Evolutionary conservation across 1,139 yeast genomes (phyloP).

Genomic region (Maudiozyma humilis): DNA sequence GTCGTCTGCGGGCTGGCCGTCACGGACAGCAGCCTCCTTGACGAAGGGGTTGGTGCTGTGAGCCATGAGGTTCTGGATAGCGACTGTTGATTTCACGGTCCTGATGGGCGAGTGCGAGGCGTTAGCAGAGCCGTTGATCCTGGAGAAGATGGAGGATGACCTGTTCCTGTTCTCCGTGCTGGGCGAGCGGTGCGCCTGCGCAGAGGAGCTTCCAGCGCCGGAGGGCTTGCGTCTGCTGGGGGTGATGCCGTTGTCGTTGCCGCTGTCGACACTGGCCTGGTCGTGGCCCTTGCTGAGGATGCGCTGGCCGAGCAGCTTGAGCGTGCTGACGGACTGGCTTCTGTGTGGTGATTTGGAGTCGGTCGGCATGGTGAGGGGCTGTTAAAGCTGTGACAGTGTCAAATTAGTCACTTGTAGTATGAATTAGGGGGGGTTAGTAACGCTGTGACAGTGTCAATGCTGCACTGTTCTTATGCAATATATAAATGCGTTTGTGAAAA

Average conservation of each 20-base stretch:
- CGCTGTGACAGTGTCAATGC: background rate
- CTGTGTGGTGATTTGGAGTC: constrained; percentile 7
- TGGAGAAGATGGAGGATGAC: constrained; percentile 9
- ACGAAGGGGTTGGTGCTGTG: constrained; percentile 29
- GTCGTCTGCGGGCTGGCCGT: background rate
- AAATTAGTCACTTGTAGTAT: too few species aligned
- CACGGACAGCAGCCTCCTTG: background rate
- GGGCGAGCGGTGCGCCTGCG: background rate
- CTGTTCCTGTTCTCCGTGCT: constrained; percentile 4
- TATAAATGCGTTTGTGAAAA: too few species aligned
- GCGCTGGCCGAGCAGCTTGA: constrained; percentile 20
- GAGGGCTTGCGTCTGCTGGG: constrained; percentile 10
- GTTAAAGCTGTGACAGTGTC: background rate
- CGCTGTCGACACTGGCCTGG: constrained; percentile 1
- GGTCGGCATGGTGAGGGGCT: constrained; percentile 1
- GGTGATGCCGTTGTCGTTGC: constrained; percentile 8
- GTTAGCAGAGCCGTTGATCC: background rate
- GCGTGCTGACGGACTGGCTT: constrained; percentile 14
- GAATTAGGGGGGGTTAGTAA: background rate
- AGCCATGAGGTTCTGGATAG: constrained; percentile 19
- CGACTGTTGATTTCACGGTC: constrained; percentile 17
- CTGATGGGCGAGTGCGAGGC: constrained; percentile 4
- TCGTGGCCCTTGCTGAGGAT: constrained; percentile 12
- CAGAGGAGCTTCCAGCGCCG: background rate
- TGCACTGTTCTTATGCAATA: too few species aligned